A percentile compares a stretch with the other conserved stretches of the same genome.
Conservation (phyloP, 495 filamentous ascomycete species). For the Tuber melanosporum region DNA sequence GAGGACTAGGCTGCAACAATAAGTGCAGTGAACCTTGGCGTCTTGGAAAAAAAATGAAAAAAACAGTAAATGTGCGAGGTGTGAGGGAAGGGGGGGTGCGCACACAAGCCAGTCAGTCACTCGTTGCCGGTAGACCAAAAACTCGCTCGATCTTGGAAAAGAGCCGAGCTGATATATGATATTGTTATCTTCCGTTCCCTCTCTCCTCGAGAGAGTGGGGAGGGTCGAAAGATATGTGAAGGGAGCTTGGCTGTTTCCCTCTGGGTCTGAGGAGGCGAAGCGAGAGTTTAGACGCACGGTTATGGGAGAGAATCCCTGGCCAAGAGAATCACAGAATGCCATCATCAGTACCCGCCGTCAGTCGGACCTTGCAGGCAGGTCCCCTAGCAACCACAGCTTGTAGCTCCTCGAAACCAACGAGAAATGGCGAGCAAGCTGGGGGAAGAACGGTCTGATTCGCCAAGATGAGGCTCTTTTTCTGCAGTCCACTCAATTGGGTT, state of each 20-base stretch:
- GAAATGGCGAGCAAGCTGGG: not conserved
- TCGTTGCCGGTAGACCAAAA: not conserved
- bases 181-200: slow-evolving; percentile 15
- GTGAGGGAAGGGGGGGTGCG: not conserved
- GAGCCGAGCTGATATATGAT: slow-evolving; percentile 36
- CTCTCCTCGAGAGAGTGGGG: not conserved
- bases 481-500: slow-evolving; percentile 34
- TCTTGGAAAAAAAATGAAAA: slow-evolving; percentile 8
- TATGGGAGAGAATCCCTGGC: slow-evolving; percentile 6
- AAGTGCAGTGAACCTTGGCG: not conserved
- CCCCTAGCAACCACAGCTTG: not conserved
- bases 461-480: slow-evolving; percentile 19
- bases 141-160: slow-evolving; percentile 11
- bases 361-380: slow-evolving; percentile 4
- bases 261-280: slow-evolving; percentile 22
- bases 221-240: not conserved
- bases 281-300: slow-evolving; percentile 23
- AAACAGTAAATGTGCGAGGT: not conserved
- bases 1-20: not conserved
- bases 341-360: slow-evolving; percentile 18
- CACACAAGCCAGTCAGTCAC: slow-evolving; percentile 17
- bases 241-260: not conserved
- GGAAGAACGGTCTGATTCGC: slow-evolving; percentile 8
- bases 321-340: slow-evolving; percentile 10
- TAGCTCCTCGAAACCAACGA: slow-evolving; percentile 1